Conservation (phyloP, 2,329 filamentous ascomycete genomes). For the Phialophora verrucosa region DNA sequence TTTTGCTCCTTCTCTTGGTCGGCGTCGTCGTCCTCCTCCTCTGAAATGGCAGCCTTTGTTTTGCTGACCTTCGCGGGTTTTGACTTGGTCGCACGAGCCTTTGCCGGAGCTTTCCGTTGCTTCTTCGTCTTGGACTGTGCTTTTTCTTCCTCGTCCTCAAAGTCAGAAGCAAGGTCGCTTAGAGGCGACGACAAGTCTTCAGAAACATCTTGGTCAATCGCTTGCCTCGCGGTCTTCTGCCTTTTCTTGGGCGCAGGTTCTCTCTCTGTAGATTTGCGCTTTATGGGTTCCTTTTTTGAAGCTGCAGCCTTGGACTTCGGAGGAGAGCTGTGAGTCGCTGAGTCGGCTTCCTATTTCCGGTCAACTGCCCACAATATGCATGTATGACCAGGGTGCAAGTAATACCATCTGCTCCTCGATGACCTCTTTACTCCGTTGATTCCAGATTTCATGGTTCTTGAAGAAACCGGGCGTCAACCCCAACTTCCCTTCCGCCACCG, state of each 20-base stretch:
- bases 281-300: constrained; percentile 23
- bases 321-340: constrained; percentile 36
- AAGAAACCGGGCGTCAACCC: constrained; percentile 61
- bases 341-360: constrained; percentile 43
- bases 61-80: constrained; percentile 36
- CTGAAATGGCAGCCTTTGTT: constrained; percentile 30
- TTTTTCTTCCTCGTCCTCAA: constrained; percentile 22
- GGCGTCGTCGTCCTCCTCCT: constrained; percentile 23
- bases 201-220: constrained; percentile 13
- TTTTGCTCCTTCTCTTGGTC: constrained; percentile 22
- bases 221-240: constrained; percentile 28
- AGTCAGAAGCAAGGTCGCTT: constrained; percentile 26
- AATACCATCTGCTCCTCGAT: constrained; percentile 60
- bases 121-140: constrained; percentile 21
- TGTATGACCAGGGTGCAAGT: constrained; percentile 29
- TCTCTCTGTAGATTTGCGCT: constrained; percentile 27
- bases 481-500: constrained; percentile 58
- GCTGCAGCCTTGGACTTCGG: constrained; percentile 18
- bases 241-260: constrained; percentile 28
- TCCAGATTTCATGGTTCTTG: constrained; percentile 62
- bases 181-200: constrained; percentile 36
- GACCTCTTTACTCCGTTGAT: constrained; percentile 58
- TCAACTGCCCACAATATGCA: constrained; percentile 13
- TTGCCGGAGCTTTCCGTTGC: constrained; percentile 13
- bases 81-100: constrained; percentile 25